Evolutionary conservation across 2,329 filamentous ascomycete genomes (phyloP).

Genomic region (Whalleya microplaca): DNA sequence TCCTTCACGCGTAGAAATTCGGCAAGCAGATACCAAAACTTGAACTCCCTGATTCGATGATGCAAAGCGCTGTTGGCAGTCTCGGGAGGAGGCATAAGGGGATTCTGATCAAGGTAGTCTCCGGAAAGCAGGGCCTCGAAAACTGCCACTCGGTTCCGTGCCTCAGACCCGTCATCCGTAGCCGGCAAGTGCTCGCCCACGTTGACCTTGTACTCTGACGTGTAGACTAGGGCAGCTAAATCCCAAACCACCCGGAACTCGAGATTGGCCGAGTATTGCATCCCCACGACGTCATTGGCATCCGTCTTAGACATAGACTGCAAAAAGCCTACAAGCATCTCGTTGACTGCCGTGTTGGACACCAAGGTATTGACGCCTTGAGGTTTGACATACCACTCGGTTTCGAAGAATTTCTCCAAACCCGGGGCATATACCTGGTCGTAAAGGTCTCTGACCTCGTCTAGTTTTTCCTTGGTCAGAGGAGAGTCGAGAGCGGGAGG

Average conservation of each 20-base stretch:
- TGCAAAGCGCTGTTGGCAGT: slow-evolving; percentile 57
- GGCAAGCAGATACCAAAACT: slow-evolving; percentile 83
- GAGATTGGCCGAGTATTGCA: slow-evolving; percentile 57
- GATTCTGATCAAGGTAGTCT: slow-evolving; percentile 63
- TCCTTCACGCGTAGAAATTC: slow-evolving; percentile 69
- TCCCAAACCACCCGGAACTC: slow-evolving; percentile 66
- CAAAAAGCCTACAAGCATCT: slow-evolving; percentile 70
- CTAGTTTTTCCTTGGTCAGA: slow-evolving; percentile 55
- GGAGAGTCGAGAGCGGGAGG: slow-evolving; percentile 59
- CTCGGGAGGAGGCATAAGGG: slow-evolving; percentile 53
- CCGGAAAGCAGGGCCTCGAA: slow-evolving; percentile 79
- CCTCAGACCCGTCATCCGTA: slow-evolving; percentile 64
- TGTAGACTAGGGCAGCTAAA: slow-evolving; percentile 55
- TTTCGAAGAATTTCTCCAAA: slow-evolving; percentile 78
- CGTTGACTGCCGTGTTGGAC: slow-evolving; percentile 61
- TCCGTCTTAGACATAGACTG: slow-evolving; percentile 53
- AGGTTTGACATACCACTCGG: slow-evolving; percentile 73
- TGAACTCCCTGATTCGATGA: slow-evolving; percentile 64
- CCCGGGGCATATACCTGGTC: slow-evolving; percentile 75
- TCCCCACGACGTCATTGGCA: slow-evolving; percentile 54
- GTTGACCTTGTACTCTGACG: slow-evolving; percentile 40
- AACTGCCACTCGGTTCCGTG: slow-evolving; percentile 71
- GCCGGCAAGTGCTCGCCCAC: slow-evolving; percentile 45
- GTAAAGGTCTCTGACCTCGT: slow-evolving; percentile 73
- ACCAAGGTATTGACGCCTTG: slow-evolving; percentile 50